Conservation (phyloP, 139 green algal genomes). For the Picochlorum costavermella region DNA sequence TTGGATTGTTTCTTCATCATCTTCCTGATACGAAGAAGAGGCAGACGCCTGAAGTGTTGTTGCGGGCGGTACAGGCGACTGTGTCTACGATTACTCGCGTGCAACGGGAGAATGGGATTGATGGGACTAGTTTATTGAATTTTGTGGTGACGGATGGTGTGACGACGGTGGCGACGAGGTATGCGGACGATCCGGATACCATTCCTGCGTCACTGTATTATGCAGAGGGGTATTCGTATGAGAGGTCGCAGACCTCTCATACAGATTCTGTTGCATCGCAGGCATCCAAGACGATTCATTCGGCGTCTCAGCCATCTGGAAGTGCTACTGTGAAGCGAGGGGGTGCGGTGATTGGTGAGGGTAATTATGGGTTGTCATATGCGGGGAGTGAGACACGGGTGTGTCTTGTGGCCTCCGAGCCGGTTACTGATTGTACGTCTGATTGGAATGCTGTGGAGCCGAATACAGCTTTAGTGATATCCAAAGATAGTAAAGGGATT, state of each 20-base stretch:
- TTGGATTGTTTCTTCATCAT: conserved; percentile 88
- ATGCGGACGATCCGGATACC: conserved; percentile 46
- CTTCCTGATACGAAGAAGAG: conserved; percentile 53
- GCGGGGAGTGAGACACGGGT: conserved; percentile 55
- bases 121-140: conserved; percentile 75
- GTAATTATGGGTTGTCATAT: conserved; percentile 67
- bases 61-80: conserved; percentile 51
- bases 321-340: conserved; percentile 10
- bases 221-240: conserved; percentile 39
- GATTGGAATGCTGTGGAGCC: conserved; percentile 85
- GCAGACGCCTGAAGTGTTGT: conserved; percentile 62
- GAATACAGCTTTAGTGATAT: conserved; percentile 74
- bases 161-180: conserved; percentile 81
- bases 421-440: conserved; percentile 69
- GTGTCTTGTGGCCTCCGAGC: conserved; percentile 82
- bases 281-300: conserved; percentile 10
- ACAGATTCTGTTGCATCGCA: neutral
- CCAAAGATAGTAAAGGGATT: conserved; percentile 63
- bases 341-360: conserved; percentile 28
- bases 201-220: conserved; percentile 83
- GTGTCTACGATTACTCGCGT: conserved; percentile 39
- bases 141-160: conserved; percentile 81
- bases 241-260: neutral
- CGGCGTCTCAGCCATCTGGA: neutral
- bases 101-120: conserved; percentile 44